Evolutionary conservation across 805 yeast species (phyloP), one percentile per base, ranked within the genome.

Genomic region (Ogataea nakhonphanomensis): DNA sequence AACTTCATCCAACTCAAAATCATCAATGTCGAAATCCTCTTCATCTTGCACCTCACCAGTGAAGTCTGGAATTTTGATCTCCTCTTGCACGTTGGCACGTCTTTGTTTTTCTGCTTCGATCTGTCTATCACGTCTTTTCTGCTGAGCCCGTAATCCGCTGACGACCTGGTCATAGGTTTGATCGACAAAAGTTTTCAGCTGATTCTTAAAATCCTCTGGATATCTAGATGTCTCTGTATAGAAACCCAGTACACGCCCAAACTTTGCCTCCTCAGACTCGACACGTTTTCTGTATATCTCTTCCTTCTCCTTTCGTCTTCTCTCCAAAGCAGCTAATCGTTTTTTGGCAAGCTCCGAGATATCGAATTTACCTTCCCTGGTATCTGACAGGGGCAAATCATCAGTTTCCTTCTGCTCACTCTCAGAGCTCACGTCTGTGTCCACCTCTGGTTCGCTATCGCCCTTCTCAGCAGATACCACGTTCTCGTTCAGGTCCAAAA

Each of bases 301-400:
- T 33, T 65, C 70, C 48, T 64, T 62, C 40, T 55, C 48, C 45
- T 43, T 41, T 43, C 59, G 41, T 54, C 69, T 46, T 55, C 59
- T 37, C 55, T 66, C 46, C 4, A 76, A 58, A 11, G 64, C 48
- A 7, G 53, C 57, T 12, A 69, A 47, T 37, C 87, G 64, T 27
- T 69, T 69, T 15, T 65, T 59, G 0, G 87, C 80, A 55, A 79
- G 80, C 29, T 65, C 76, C 10, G 69, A 76, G 28, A 84, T 68
- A 59, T 83, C 81, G 46, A 81, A 75, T 10, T 46, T 26, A 51
- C 44, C 14, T 53, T 46, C 35, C 46, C 52, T 8, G 48, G 46
- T 44, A n/a, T 13, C 27, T 21, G 34, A 23, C 8, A 25, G 34
- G 10, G 22, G 13, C 5, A 17, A 28, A 7, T 28, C 44, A 10